Conservation (phyloP, 2,329 filamentous ascomycete genomes). For the Arthrobotrys pseudoclavata region DNA sequence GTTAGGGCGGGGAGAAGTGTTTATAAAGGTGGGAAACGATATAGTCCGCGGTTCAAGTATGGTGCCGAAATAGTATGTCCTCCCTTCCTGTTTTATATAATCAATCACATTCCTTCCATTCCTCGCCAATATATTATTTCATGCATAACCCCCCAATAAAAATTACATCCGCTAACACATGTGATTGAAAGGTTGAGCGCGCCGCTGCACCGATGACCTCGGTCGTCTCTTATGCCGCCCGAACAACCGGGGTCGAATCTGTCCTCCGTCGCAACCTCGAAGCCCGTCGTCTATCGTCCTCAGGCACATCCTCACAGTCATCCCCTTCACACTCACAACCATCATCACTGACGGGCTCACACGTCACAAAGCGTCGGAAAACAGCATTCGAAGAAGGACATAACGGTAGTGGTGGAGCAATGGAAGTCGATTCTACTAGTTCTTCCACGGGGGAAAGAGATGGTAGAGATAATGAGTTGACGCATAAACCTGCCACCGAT, state of each 20-base stretch:
- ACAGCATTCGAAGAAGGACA: constrained; percentile 68
- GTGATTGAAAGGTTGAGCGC: constrained; percentile 67
- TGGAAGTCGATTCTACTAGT: constrained; percentile 61
- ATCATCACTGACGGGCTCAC: constrained; percentile 60
- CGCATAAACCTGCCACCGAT: constrained; percentile 62
- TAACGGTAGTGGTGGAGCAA: constrained; percentile 56
- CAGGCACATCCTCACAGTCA: constrained; percentile 41
- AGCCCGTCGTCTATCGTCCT: constrained; percentile 57
- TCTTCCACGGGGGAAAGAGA: constrained; percentile 65
- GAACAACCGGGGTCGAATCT: constrained; percentile 87
- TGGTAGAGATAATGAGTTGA: constrained; percentile 63
- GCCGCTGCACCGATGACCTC: constrained; percentile 85
- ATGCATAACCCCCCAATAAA: neutral
- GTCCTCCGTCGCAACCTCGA: constrained; percentile 84
- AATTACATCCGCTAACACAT: constrained; percentile 4
- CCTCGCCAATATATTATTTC: neutral
- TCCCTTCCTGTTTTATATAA: neutral
- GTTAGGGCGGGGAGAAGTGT: constrained; percentile 54
- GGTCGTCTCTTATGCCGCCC: constrained; percentile 85
- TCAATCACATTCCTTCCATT: constrained; percentile 22
- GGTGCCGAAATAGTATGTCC: constrained; percentile 70
- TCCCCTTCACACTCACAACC: constrained; percentile 66
- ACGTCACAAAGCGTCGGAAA: constrained; percentile 72
- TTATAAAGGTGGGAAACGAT: constrained; percentile 65
- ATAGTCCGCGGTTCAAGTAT: constrained; percentile 88